Base-by-base conservation (phyloP, 176 grass and related monocot genomes). In the Ampelocalamus luodianensis region DNA sequence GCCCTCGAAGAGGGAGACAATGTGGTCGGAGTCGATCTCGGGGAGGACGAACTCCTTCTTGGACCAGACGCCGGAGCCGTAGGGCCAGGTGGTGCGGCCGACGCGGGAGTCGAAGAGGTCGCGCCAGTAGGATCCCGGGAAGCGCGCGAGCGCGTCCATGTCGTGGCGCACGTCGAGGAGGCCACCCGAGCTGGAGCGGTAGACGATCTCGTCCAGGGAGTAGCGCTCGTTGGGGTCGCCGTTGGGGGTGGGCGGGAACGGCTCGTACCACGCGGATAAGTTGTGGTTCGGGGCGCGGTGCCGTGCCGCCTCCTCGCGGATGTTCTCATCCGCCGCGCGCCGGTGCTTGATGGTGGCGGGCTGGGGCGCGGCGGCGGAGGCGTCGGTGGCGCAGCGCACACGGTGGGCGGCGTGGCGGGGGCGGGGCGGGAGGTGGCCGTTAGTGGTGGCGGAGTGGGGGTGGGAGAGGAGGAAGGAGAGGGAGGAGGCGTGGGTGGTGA, bases 11-110 rank as follows among this genome's bases (percentile, higher is more conserved):
- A 98, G 96, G 44, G 96, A 98, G 42, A 95, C 96, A 68, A 95
- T 98, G 67, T 98, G 89, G 38, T 98, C 93, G 7, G 93, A 45
- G 54, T 93, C 85, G 83, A 98, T 98, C 61, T 89, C 83, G 0
- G 96, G 96, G 80, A 98, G 92, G 1, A 98, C 96, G 85, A 92
- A 98, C 85, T 98, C 96, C 85, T 98, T 95, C 89, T 98, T 98
- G 55, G 93, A 95, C 96, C 93, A 95, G 15, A 98, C 96, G 80
- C 97, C 97, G 22, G 97, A 99, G 34, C 97, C 97, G 65, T 94
- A 99, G 37, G 96, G 94, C 91, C 89, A 93, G 74, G 91, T 69
- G 71, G 91, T 90, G 81, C 77, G 73, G 18, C 93, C 91, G 26
- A 88, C 84, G 91, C 93, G 91, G 37, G 91, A 92, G 80, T 92